Conservation (phyloP, 108 stramenopile species). For the Seminavis robusta region DNA sequence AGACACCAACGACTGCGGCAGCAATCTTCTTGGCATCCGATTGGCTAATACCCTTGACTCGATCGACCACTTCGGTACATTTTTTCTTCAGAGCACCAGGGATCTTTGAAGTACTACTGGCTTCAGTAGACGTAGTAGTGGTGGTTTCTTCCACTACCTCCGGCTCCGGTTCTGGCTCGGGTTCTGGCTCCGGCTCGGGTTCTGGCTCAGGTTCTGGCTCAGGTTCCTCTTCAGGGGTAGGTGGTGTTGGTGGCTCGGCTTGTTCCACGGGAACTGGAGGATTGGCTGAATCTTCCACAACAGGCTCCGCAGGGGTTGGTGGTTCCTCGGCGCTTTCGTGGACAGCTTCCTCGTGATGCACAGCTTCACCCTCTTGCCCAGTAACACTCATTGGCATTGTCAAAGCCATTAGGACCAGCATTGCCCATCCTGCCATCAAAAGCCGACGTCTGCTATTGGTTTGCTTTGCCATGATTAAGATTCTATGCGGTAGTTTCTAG, state of each 20-base stretch:
- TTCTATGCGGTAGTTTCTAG: no score
- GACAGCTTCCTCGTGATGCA: not conserved
- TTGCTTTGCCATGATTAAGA: no score
- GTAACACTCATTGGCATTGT: no score
- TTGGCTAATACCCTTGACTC: slow-evolving; percentile 31
- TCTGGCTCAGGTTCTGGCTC: slow-evolving; percentile 7
- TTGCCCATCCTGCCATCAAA: no score
- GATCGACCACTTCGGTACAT: slow-evolving; percentile 21
- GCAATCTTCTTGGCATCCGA: slow-evolving; percentile 51
- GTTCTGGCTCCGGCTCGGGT: slow-evolving; percentile 5
- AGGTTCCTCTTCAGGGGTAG: not conserved
- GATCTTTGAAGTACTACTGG: no score
- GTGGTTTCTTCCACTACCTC: slow-evolving; percentile 10
- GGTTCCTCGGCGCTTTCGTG: not conserved
- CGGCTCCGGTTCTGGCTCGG: slow-evolving; percentile 8
- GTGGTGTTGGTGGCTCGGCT: no score
- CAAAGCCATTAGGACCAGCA: no score
- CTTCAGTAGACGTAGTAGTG: not conserved
- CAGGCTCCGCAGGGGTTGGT: not conserved
- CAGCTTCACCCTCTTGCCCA: no score
- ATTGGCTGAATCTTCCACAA: not conserved
- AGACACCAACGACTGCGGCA: slow-evolving; percentile 44
- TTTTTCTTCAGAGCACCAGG: not conserved
- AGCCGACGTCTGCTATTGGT: no score
- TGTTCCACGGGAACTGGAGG: no score